Percentiles rank a stretch among this genome's conserved stretches.
Conservation (phyloP, 805 yeast genomes). For the Ogataea naganishii region DNA sequence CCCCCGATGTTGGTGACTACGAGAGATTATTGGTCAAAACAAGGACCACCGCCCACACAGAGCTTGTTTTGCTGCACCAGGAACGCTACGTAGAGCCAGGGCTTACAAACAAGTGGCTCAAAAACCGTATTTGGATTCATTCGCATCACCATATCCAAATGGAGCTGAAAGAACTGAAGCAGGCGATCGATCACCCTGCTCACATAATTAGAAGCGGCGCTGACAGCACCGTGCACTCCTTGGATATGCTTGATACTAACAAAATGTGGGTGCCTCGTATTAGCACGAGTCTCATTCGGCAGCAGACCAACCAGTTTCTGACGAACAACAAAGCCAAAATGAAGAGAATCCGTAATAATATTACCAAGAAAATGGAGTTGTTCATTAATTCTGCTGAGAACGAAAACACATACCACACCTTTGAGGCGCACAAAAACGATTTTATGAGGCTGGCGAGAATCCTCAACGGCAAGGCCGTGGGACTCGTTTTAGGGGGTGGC, state of each 20-base stretch:
- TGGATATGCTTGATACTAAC: slow-evolving; percentile 1
- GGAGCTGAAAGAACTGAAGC: slow-evolving; percentile 19
- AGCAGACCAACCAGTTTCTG: slow-evolving; percentile 4
- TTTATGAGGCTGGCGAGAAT: slow-evolving; percentile 85
- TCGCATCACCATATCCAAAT: slow-evolving; percentile 90
- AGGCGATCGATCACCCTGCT: background rate
- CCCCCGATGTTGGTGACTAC: slow-evolving; percentile 74
- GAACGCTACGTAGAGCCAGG: slow-evolving; percentile 82
- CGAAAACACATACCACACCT: slow-evolving; percentile 22
- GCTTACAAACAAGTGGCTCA: slow-evolving; percentile 75
- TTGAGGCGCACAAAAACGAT: slow-evolving; percentile 68
- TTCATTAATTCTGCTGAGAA: slow-evolving; percentile 13
- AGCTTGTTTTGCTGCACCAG: slow-evolving; percentile 74
- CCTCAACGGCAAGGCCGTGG: slow-evolving; percentile 87
- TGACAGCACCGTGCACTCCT: slow-evolving; percentile 3
- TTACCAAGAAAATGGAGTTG: slow-evolving; percentile 19
- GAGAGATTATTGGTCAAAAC: slow-evolving; percentile 68
- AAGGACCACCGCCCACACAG: slow-evolving; percentile 82
- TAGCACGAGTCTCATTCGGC: no score
- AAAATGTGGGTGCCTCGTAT: slow-evolving; percentile 1
- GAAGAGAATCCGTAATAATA: no score
- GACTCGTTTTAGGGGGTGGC: slow-evolving; percentile 93
- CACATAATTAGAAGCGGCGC: background rate
- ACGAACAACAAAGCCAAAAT: no score
- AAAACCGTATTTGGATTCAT: slow-evolving; percentile 82